Base-by-base conservation (phyloP, 306 rosid genomes). In the Quercus bicolor region DNA sequence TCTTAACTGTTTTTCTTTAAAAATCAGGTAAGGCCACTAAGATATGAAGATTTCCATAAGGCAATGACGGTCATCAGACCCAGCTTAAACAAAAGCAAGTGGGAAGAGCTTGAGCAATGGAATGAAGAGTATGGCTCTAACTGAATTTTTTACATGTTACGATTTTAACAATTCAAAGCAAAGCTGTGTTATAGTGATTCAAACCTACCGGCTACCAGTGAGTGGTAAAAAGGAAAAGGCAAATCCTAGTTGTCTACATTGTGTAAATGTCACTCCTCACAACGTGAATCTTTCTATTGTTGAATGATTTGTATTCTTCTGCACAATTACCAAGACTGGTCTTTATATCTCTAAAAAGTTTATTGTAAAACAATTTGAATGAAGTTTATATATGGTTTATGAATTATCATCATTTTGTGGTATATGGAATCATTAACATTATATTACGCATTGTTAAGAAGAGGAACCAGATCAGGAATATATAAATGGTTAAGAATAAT, bases 71-170 rank as follows among this genome's bases (percentile, higher is more conserved):
- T 87, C 2, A 90, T 95, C 31, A 90, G 98, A 75, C 98, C 98
- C 18, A 95, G 98, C 86, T 91, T 91, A 82, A 95, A 87, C 84
- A 95, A 90, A 80, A 91, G 94, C 84, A 92, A 89, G 82, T 95
- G 98, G 98, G 91, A 91, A 85, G 98, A 92, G 79, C 94, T 95
- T 78, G 91, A 92, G 77, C 85, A 76, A 68, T 95, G 98, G 98
- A 95, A 95, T 78, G 83, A 90, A 75, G 95, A 90, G 65, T 95
- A 88, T 77, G 98, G 98, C 82, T 92, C 98, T 75, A 92, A 90
- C 75, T 95, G 86, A 91, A 80, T 69, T 61, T 78, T 3, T 21
- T 55, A 61, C 69, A 70, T 45, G 29, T 48, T 70, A 21, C 52
- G 68, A 70, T 57, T 55, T 78, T 20, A 53, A 56, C 45, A 56